Evolutionary conservation across 2,329 filamentous ascomycete species (phyloP), one percentile per base, ranked within the genome.

Genomic region (Talaromyces rugulosus): DNA sequence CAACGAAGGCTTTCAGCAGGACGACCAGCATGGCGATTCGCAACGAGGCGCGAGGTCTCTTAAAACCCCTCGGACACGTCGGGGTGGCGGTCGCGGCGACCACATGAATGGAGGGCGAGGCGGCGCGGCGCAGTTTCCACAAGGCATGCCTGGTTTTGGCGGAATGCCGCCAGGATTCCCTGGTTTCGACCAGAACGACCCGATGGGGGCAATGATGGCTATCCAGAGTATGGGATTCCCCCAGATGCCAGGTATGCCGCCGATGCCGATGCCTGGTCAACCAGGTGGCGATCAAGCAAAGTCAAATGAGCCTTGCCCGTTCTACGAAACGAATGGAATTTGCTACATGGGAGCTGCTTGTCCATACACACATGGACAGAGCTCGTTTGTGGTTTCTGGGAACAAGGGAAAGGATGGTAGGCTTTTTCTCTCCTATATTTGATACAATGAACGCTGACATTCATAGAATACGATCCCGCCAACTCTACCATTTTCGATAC

Each of bases 311-410:
- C 77, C 81, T 56, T 87, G 85, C 69, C 77, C 76, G 44, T 82
- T 85, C 69, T 87, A 86, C 66, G 83, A 87, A 63, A 83, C 75
- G 0, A 83, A 84, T 65, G 85, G 85, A 5, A 85, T 82, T 62
- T 87, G 85, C 67, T 80, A 82, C 12, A 67, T 81, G 52, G 85
- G 85, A 28, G 80, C 75, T 59, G 74, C 78, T n/a, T 87, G 85
- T 69, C 82, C 82, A 0, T 85, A 83, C 64, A 80, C 85, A 66
- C 85, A 87, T 69, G 83, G 81, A 14, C 75, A 76, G 30, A 76
- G 79, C 58, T 74, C 73, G 36, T 72, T 81, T 14, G 69, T 80
- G 28, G 74, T 65, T 47, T 69, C 74, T 30, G 66, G 66, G 8
- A 56, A 42, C 50, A n/a, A 74, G 74, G 56, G 70, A 75, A 53